Percentiles rank a stretch among this genome's conserved stretches.
phyloP scores from a whole-genome alignment of 164 flowering plant genomes.

The Vitis labrusca region DNA sequence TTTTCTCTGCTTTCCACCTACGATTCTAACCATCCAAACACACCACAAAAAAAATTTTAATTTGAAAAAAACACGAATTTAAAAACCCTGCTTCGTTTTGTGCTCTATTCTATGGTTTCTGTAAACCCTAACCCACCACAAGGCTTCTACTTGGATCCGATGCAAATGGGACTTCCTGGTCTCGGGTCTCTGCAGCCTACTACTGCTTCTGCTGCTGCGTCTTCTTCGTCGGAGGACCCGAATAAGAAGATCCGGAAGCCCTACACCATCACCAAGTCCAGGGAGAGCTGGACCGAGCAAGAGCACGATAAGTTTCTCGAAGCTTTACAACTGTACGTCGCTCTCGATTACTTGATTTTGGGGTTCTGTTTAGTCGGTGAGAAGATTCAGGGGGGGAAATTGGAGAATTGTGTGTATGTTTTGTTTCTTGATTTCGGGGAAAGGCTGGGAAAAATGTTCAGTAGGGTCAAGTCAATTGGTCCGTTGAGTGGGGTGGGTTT shows the following conservation, averaged over 20 bases:
- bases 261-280: slow-evolving; percentile 62
- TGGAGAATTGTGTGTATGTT: not conserved
- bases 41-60: no score
- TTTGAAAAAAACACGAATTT: no score
- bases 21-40: no score
- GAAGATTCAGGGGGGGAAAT: not conserved
- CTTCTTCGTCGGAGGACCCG: slow-evolving; percentile 27
- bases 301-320: slow-evolving; percentile 72
- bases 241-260: slow-evolving; percentile 64
- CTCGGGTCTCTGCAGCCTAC: slow-evolving; percentile 15
- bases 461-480: no score
- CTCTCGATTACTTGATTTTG: not conserved
- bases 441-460: not conserved
- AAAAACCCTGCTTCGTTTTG: no score
- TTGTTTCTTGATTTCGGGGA: not conserved
- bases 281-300: slow-evolving; percentile 70
- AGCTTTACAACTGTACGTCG: slow-evolving; percentile 61
- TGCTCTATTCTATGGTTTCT: slow-evolving; percentile 30
- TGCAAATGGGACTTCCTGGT: slow-evolving; percentile 30
- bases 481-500: not conserved
- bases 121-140: slow-evolving; percentile 38
- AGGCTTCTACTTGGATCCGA: slow-evolving; percentile 35
- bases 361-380: not conserved
- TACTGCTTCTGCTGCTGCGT: not conserved
- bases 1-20: no score